Conservation (phyloP, 352 stramenopile species). For the Globisporangium spiculum region DNA sequence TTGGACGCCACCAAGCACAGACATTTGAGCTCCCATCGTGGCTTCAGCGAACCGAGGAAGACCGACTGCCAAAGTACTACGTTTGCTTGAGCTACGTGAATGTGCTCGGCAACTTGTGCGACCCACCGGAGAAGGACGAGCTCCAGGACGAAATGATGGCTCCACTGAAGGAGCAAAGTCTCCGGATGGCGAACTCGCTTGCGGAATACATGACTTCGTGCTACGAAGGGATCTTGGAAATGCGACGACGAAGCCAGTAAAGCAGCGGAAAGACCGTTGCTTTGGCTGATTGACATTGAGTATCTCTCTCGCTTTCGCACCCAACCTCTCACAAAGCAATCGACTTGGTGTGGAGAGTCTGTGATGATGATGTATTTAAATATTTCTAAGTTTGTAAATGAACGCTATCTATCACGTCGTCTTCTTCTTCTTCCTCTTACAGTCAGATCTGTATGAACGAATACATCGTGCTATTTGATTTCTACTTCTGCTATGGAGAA, state of each 20-base stretch:
- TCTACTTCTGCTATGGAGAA: background rate
- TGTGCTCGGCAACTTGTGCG: slow-evolving; percentile 44
- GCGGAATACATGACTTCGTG: slow-evolving; percentile 61
- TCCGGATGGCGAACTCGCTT: slow-evolving; percentile 42
- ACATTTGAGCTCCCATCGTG: slow-evolving; percentile 62
- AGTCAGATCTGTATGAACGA: background rate
- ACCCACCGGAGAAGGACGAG: slow-evolving; percentile 12
- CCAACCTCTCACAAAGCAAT: background rate
- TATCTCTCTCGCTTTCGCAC: background rate
- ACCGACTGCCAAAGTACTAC: slow-evolving; percentile 69
- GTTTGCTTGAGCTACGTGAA: slow-evolving; percentile 80
- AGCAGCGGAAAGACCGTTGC: background rate
- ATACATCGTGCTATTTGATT: background rate
- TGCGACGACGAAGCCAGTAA: slow-evolving; percentile 41
- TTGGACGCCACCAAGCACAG: slow-evolving; percentile 69
- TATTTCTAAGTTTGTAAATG: slow-evolving; percentile 17
- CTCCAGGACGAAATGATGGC: slow-evolving; percentile 8
- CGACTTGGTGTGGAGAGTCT: background rate
- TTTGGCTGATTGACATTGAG: background rate
- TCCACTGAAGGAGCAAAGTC: slow-evolving; percentile 29
- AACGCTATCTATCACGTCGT: slow-evolving; percentile 1
- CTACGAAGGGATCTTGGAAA: slow-evolving; percentile 58
- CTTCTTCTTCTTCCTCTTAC: background rate
- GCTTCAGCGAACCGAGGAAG: slow-evolving; percentile 38
- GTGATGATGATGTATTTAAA: slow-evolving; percentile 15